phyloP scores from a whole-genome alignment of 495 filamentous ascomycete genomes.

The Podospora pseudopauciseta region DNA sequence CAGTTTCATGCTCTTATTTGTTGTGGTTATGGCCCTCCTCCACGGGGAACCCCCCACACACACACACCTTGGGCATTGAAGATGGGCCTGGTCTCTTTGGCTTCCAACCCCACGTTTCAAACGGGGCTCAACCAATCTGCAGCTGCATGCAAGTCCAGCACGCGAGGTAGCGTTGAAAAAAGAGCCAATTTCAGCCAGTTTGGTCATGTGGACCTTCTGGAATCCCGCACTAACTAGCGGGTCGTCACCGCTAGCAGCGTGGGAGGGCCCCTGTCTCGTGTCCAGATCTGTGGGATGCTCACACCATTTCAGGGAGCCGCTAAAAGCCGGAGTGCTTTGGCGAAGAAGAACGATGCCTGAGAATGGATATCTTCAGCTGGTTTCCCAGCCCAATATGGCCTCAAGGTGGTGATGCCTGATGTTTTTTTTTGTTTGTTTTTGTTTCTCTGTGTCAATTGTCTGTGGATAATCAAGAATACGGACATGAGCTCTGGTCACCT shows the following conservation, averaged over 20 bases:
- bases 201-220: conserved; percentile 6
- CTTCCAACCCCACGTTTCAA: conserved; percentile 1
- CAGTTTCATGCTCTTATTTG: not conserved
- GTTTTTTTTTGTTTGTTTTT: not conserved
- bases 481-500: not conserved
- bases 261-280: not conserved
- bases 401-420: not conserved
- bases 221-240: conserved; percentile 2
- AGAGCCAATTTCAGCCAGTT: conserved; percentile 2
- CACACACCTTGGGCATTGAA: not conserved
- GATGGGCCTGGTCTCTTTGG: not conserved
- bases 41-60: not conserved
- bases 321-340: conserved; percentile 1
- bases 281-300: conserved; percentile 5
- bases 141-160: not conserved
- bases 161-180: not conserved
- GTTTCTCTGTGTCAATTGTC: not conserved
- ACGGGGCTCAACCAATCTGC: conserved; percentile 2
- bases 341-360: not conserved
- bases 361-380: not conserved
- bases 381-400: not conserved
- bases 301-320: not conserved
- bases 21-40: not conserved
- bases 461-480: not conserved
- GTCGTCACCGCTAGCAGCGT: not conserved